Conservation (phyloP, 2,329 filamentous ascomycete species). For the Drechmeria coniospora region DNA sequence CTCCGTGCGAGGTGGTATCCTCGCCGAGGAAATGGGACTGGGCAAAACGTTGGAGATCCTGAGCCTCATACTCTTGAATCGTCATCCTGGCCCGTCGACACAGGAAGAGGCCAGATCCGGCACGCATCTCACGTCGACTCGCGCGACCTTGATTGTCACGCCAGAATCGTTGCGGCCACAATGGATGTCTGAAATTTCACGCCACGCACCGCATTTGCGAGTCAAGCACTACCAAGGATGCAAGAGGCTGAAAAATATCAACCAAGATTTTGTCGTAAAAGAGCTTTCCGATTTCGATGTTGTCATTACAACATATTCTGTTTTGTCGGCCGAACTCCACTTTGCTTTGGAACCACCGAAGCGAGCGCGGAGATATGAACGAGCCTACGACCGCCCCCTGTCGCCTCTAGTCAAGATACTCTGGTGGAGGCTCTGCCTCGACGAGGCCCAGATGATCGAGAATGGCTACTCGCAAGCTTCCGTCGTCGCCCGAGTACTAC, state of each 20-base stretch:
- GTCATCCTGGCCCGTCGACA: constrained; percentile 3
- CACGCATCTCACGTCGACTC: constrained; percentile 29
- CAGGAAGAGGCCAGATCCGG: constrained; percentile 14
- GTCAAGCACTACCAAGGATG: constrained; percentile 42
- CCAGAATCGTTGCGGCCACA: constrained; percentile 41
- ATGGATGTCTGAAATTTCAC: constrained; percentile 44
- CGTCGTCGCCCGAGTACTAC: constrained; percentile 61
- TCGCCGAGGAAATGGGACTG: constrained; percentile 72
- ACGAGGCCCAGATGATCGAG: constrained; percentile 86
- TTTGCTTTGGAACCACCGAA: constrained; percentile 56
- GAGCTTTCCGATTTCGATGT: constrained; percentile 38
- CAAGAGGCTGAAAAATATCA: constrained; percentile 17
- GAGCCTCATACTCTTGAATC: constrained; percentile 52
- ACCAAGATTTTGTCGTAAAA: constrained; percentile 24
- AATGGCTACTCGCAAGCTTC: constrained; percentile 75
- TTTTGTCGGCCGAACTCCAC: constrained; percentile 68
- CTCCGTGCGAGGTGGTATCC: constrained; percentile 42
- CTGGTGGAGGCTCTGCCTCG: constrained; percentile 75
- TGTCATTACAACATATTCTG: constrained; percentile 49
- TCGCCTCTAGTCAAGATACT: constrained; percentile 68
- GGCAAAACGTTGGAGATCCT: constrained; percentile 70
- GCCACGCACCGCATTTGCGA: constrained; percentile 40
- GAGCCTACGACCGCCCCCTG: constrained; percentile 48
- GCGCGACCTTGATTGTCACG: constrained; percentile 46
- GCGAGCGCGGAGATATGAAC: constrained; percentile 48